Evolutionary conservation across 768 basidiomycete genomes (phyloP).

Genomic region (Polyporus arcularius): DNA sequence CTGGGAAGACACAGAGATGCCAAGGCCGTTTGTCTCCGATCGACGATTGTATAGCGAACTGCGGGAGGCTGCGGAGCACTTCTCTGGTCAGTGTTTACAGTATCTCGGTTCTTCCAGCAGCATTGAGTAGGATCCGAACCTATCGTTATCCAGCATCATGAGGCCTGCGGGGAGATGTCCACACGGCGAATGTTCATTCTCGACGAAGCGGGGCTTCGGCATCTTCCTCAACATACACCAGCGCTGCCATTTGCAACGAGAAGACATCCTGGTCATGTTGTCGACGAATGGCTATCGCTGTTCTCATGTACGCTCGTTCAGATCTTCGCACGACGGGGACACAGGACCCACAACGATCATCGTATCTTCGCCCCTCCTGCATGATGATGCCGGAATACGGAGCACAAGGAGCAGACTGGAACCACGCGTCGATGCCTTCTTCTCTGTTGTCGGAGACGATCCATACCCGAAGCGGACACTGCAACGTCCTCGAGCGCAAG

Average conservation of each 20-base stretch:
- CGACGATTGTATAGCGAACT: background rate
- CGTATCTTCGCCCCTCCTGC: constrained; percentile 2
- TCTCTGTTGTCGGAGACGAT: background rate
- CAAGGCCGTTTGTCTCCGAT: background rate
- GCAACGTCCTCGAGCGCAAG: too few species aligned
- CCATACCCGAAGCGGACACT: too few species aligned
- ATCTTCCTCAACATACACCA: background rate
- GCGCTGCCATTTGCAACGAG: background rate
- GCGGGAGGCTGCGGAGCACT: background rate
- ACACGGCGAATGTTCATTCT: background rate
- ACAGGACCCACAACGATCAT: background rate
- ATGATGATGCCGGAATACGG: background rate
- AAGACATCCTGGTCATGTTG: background rate
- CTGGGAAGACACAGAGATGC: background rate
- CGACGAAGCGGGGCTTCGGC: background rate
- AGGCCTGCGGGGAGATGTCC: background rate
- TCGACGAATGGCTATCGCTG: background rate
- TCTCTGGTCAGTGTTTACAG: background rate
- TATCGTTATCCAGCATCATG: background rate
- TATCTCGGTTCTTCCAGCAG: constrained; percentile 1
- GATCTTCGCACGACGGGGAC: constrained; percentile 11
- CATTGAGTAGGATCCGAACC: background rate
- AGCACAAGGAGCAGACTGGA: background rate
- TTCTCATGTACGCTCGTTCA: background rate
- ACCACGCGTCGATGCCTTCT: background rate